Base-by-base conservation (phyloP, 495 filamentous ascomycete genomes). In the Neurospora terricola region DNA sequence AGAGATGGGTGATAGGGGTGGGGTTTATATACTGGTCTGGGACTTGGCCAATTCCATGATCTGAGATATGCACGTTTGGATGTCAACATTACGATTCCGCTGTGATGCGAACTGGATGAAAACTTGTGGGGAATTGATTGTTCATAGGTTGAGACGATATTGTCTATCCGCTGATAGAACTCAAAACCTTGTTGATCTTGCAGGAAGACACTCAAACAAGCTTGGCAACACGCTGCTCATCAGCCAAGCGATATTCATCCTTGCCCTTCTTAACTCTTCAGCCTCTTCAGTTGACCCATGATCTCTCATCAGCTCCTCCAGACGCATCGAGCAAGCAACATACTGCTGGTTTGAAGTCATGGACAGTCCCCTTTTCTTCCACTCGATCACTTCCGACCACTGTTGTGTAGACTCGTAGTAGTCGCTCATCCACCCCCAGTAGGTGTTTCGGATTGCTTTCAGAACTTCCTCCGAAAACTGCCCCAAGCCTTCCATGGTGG, bases 311-410 rank as follows among this genome's bases (percentile, higher is more conserved):
- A 80, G 5, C 12, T 70, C 72, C 76, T 81, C 79, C 4, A 81
- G 43, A 16, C 78, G 77, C 23, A 81, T 75, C 8, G 75, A 76
- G 77, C 79, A 81, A 0, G 78, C 66, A 3, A 77, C 72, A 43
- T 76, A 81, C 71, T 81, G 77, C 76, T 78, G 78, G 11, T 78
- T 73, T 1, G 69, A 71, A 14, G 74, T 72, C 48, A 81, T 23
- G 2, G 66, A 68, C 8, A 81, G 69, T 4, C 78, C 79, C 16
- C 69, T 18, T 3, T 73, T 73, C 4, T 70, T 75, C 75, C 75
- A 80, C 30, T 71, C 69, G 30, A 80, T 74, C 1, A 74, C 73
- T 16, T 73, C 43, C 1, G 74, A 75, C 79, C 78, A 78, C 30
- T 78, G 72, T 34, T 70, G 62, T 4, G 72, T 36, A 10, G 73